phyloP scores from a whole-genome alignment of 2,329 filamentous ascomycete species.

The Neopestalotiopsis sp. region DNA sequence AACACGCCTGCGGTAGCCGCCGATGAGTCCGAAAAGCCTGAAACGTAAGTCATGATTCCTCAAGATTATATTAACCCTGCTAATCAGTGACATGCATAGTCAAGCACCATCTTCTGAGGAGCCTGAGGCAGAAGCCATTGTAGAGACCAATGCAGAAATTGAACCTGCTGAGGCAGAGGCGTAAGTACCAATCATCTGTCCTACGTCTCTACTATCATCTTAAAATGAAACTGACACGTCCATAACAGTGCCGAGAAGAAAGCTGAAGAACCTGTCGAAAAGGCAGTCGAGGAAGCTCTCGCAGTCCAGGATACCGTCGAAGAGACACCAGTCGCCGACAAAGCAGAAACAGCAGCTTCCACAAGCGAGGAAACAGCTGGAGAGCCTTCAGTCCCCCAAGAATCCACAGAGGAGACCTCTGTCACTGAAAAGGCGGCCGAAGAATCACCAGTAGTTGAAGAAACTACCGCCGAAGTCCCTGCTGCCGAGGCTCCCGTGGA shows the following conservation, averaged over 20 bases:
- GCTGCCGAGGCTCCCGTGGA: slow-evolving; percentile 6
- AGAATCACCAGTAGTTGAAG: background rate
- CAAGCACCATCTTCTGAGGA: background rate
- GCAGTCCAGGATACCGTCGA: background rate
- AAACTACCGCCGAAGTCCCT: slow-evolving; percentile 17
- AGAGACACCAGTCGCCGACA: background rate
- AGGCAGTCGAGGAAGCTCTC: background rate
- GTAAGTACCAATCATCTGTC: too few species aligned
- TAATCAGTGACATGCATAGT: too few species aligned
- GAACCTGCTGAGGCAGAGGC: background rate
- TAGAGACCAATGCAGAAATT: background rate
- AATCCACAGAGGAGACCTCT: background rate
- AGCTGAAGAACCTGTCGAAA: background rate
- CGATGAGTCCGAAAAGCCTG: background rate
- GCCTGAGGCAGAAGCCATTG: background rate
- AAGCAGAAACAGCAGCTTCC: background rate
- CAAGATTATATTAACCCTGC: too few species aligned
- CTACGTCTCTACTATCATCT: too few species aligned
- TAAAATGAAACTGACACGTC: too few species aligned
- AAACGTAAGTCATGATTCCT: background rate
- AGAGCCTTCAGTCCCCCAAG: background rate
- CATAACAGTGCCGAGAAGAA: background rate
- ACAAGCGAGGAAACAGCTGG: background rate
- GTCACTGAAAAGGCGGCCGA: background rate
- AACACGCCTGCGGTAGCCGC: background rate